Evolutionary conservation across 2,329 filamentous ascomycete species (phyloP).

Genomic region (Parastagonospora avenae): DNA sequence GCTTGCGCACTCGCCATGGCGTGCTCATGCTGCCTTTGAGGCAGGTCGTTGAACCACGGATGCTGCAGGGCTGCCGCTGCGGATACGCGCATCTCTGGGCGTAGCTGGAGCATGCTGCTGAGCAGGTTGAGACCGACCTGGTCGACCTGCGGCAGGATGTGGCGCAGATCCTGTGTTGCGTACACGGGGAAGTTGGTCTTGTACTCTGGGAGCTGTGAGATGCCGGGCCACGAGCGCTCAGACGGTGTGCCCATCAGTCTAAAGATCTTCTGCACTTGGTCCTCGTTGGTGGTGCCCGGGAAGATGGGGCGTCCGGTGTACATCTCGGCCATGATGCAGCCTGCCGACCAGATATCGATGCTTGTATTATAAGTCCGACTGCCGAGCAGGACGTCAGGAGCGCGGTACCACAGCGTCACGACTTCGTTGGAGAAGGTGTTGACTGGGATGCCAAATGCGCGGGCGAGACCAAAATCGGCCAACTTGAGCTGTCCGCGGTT

Average conservation of each 20-base stretch:
- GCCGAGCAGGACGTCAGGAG: constrained; percentile 91
- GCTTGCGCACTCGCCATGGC: constrained; percentile 42
- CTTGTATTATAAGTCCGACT: constrained; percentile 98
- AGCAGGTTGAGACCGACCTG: constrained; percentile 84
- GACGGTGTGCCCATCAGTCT: constrained; percentile 97
- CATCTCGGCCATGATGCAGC: constrained; percentile 99
- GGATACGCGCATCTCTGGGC: constrained; percentile 88
- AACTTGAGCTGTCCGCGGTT: constrained; percentile 88
- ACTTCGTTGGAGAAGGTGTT: constrained; percentile 99
- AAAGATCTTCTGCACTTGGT: constrained; percentile 97
- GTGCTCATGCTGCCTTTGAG: constrained; percentile 54
- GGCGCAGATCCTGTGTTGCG: constrained; percentile 84
- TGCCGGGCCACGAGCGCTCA: constrained; percentile 93
- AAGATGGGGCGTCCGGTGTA: constrained; percentile 95
- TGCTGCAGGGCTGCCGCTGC: constrained; percentile 86
- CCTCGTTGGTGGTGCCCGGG: constrained; percentile 96
- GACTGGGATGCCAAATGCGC: constrained; percentile 94
- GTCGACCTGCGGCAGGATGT: constrained; percentile 90
- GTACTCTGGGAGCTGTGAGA: constrained; percentile 96
- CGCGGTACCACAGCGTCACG: constrained; percentile 96
- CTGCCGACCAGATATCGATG: constrained; percentile 99
- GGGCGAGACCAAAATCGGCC: constrained; percentile 90
- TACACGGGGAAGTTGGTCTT: constrained; percentile 95
- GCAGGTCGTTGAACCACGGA: constrained; percentile 85
- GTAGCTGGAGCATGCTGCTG: constrained; percentile 87